phyloP scores from a whole-genome alignment of 2,329 filamentous ascomycete genomes.

The Aspergillus pseudoviridinutans region DNA sequence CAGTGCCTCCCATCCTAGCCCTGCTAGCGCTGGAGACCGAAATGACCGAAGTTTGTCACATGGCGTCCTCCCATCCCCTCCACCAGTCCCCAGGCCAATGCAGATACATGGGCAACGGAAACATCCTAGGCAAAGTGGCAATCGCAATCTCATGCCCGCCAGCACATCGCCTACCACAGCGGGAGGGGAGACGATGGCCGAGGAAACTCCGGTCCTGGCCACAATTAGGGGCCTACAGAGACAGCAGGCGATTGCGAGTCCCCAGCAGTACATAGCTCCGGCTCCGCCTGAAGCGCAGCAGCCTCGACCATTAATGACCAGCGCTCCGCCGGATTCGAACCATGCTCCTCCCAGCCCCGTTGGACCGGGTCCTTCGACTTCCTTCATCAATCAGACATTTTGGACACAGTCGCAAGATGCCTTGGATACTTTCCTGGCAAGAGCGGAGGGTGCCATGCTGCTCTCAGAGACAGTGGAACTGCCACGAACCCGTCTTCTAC shows the following conservation, averaged over 20 bases:
- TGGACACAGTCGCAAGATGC: constrained; percentile 7
- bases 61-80: constrained; percentile 57
- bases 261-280: background rate
- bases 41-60: constrained; percentile 4
- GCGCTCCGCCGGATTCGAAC: constrained; percentile 1
- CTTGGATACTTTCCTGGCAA: constrained; percentile 17
- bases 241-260: background rate
- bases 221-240: background rate
- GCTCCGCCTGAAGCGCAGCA: background rate
- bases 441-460: constrained; percentile 15
- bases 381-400: constrained; percentile 1
- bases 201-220: background rate
- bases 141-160: background rate
- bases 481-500: constrained; percentile 52
- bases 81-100: constrained; percentile 43
- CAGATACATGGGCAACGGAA: constrained; percentile 42
- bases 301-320: constrained; percentile 12
- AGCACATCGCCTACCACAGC: background rate
- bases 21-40: constrained; percentile 15
- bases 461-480: constrained; percentile 39
- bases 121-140: background rate
- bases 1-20: constrained; percentile 24
- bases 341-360: background rate
- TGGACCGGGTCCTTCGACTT: background rate
- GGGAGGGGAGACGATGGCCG: background rate